These are phyloP conservation scores for Cymbopogon citratus DNA, from an alignment of 176 grass and related monocot species.

Conservation along the genomic window DNA sequence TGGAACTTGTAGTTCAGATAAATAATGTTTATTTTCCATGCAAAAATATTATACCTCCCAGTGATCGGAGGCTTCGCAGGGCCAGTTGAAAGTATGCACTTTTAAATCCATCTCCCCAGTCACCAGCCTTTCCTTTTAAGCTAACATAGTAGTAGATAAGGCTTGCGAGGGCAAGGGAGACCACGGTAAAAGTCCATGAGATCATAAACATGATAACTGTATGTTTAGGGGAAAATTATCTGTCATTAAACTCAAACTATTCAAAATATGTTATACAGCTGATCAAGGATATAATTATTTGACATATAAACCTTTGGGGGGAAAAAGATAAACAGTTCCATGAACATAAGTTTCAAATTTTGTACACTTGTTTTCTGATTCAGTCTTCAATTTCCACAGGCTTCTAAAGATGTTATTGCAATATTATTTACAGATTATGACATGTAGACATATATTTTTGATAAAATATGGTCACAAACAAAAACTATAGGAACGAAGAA, in stretches of 20 bases:
- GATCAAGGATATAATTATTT: background rate
- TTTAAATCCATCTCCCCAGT: slow-evolving; percentile 98
- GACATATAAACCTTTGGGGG: background rate
- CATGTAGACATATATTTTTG: background rate
- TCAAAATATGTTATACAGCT: background rate
- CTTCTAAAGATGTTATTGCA: background rate
- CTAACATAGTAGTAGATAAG: slow-evolving; percentile 97
- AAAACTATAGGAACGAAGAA: background rate
- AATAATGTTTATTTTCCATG: background rate
- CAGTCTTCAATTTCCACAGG: background rate
- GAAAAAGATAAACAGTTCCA: background rate
- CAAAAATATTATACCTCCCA: slow-evolving; percentile 65
- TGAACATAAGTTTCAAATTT: background rate
- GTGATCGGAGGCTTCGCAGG: slow-evolving; percentile 70
- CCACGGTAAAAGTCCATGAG: slow-evolving; percentile 88
- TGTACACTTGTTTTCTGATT: background rate
- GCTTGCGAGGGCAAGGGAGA: slow-evolving; percentile 86
- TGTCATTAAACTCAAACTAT: slow-evolving; percentile 12
- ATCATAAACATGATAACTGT: slow-evolving; percentile 98
- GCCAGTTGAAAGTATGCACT: slow-evolving; percentile 96
- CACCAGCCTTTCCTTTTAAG: slow-evolving; percentile 92
- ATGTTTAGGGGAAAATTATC: slow-evolving; percentile 8
- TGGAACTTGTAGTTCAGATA: background rate
- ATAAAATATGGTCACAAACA: background rate
- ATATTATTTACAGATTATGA: background rate